Percentiles rank a stretch among this genome's conserved stretches.
These are phyloP conservation scores for Claviceps citrina DNA, from an alignment of 2,329 filamentous ascomycete species.

Conservation along the genomic window DNA sequence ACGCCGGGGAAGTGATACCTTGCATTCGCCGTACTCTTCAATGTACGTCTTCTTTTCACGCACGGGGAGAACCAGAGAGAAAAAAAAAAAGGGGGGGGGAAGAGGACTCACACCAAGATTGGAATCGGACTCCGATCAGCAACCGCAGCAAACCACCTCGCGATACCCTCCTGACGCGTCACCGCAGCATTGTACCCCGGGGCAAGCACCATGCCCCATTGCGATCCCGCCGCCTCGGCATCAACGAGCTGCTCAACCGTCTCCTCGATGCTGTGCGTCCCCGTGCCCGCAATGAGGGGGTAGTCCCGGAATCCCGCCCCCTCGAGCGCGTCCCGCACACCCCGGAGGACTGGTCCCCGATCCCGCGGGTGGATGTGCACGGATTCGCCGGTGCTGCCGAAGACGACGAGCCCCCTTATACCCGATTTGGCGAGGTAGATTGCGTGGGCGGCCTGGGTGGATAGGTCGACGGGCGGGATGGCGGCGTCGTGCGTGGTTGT, in stretches of 20 bases:
- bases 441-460: slow-evolving; percentile 41
- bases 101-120: slow-evolving; percentile 44
- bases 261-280: slow-evolving; percentile 47
- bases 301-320: slow-evolving; percentile 40
- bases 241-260: slow-evolving; percentile 41
- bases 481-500: slow-evolving; percentile 24
- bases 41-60: no score
- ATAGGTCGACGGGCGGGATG: slow-evolving; percentile 38
- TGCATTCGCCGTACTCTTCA: no score
- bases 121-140: slow-evolving; percentile 42
- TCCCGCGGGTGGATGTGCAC: slow-evolving; percentile 46
- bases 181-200: slow-evolving; percentile 44
- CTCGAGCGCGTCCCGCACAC: slow-evolving; percentile 38
- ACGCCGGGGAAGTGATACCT: slow-evolving; percentile 55
- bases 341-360: slow-evolving; percentile 37
- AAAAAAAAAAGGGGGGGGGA: no score
- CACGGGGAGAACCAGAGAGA: no score
- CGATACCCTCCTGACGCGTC: slow-evolving; percentile 38
- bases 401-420: slow-evolving; percentile 44
- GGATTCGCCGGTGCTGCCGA: slow-evolving; percentile 49
- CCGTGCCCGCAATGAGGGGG: slow-evolving; percentile 45
- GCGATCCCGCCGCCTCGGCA: slow-evolving; percentile 40
- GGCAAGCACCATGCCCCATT: slow-evolving; percentile 43
- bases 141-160: slow-evolving; percentile 42
- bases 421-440: slow-evolving; percentile 45